These are phyloP conservation scores for Suhomyces guaymorum DNA, from an alignment of 1,139 yeast genomes.

Conservation along the genomic window DNA sequence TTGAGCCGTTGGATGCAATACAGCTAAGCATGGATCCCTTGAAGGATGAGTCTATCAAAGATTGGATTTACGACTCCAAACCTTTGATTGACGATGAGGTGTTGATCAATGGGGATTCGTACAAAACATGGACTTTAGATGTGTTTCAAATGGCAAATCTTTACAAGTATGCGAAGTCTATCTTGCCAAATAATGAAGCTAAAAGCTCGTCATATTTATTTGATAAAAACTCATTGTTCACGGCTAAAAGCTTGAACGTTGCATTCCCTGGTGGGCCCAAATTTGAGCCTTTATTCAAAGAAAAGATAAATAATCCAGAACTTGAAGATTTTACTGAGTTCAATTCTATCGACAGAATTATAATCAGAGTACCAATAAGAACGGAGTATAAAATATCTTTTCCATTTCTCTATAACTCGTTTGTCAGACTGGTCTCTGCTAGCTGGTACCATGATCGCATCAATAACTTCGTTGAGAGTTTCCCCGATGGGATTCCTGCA, in stretches of 20 bases:
- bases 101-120: slow-evolving; percentile 73
- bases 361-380: slow-evolving; percentile 71
- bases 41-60: slow-evolving; percentile 59
- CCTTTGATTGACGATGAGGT: slow-evolving; percentile 64
- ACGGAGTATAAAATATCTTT: slow-evolving; percentile 86
- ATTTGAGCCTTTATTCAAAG: slow-evolving; percentile 84
- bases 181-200: slow-evolving; percentile 58
- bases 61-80: slow-evolving; percentile 79
- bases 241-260: slow-evolving; percentile 86
- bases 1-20: slow-evolving; percentile 72
- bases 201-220: slow-evolving; percentile 56
- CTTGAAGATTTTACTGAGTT: slow-evolving; percentile 85
- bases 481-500: slow-evolving; percentile 54
- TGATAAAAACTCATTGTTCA: slow-evolving; percentile 74
- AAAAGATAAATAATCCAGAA: slow-evolving; percentile 54
- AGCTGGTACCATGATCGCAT: slow-evolving; percentile 66
- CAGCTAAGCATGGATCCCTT: slow-evolving; percentile 60
- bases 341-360: slow-evolving; percentile 82
- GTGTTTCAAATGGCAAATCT: slow-evolving; percentile 65
- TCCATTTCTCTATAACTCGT: slow-evolving; percentile 81
- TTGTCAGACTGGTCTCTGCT: slow-evolving; percentile 63
- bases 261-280: slow-evolving; percentile 96
- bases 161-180: slow-evolving; percentile 66
- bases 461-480: slow-evolving; percentile 43
- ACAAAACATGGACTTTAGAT: slow-evolving; percentile 69